Percentiles rank a stretch among this genome's conserved stretches.
These are phyloP conservation scores for Plasmodium reichenowi DNA, from an alignment of 169 alveolate genomes.

Conservation along the genomic window DNA sequence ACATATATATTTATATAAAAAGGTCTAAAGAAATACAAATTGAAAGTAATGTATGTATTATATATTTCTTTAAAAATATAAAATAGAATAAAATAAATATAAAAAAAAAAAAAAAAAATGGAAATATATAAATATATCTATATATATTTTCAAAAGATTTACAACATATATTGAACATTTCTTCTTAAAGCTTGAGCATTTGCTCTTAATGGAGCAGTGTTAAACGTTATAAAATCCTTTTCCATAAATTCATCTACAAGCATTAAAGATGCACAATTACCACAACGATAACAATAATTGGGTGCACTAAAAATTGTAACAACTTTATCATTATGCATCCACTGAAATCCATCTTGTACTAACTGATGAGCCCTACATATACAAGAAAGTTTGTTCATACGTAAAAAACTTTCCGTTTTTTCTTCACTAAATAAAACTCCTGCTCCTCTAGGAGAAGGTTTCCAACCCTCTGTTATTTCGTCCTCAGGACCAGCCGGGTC, in stretches of 20 bases:
- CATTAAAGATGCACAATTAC: constrained; percentile 96
- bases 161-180: constrained; percentile 55
- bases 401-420: constrained; percentile 92
- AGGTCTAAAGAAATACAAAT: not conserved
- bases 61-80: not conserved
- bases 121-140: not conserved
- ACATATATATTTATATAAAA: not conserved
- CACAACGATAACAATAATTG: constrained; percentile 96
- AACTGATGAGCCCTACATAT: constrained; percentile 98
- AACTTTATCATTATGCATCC: constrained; percentile 93
- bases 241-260: constrained; percentile 96
- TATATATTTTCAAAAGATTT: not conserved
- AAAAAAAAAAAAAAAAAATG: not conserved
- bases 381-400: constrained; percentile 93
- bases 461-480: constrained; percentile 92
- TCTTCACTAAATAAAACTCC: constrained; percentile 98
- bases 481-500: constrained; percentile 96
- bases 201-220: constrained; percentile 89
- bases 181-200: constrained; percentile 54
- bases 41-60: not conserved
- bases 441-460: constrained; percentile 97
- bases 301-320: constrained; percentile 97
- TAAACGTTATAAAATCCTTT: constrained; percentile 88
- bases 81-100: not conserved
- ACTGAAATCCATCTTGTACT: constrained; percentile 95